Conservation (phyloP, 495 filamentous ascomycete genomes). For the Penicillium turbatum region DNA sequence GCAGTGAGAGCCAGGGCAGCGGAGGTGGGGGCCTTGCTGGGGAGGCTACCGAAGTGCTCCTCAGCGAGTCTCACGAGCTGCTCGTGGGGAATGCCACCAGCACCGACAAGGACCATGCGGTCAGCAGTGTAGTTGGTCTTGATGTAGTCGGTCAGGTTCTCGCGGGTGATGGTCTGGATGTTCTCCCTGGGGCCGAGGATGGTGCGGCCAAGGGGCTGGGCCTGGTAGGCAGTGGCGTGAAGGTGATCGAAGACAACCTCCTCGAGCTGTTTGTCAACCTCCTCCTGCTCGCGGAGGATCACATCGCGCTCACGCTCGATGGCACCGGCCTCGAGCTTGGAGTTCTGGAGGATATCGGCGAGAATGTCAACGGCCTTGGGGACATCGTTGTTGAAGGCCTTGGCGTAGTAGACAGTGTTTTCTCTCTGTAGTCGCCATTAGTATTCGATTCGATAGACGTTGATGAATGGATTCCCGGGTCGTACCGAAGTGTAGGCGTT, state of each 20-base stretch:
- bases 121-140: constrained; percentile 99
- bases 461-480: constrained; percentile 25
- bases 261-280: constrained; percentile 99
- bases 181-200: constrained; percentile 98
- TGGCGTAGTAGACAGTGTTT: constrained; percentile 99
- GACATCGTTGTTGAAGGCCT: constrained; percentile 96
- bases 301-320: constrained; percentile 98
- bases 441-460: constrained; percentile 8
- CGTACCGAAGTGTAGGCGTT: constrained; percentile 99
- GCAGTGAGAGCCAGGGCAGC: constrained; percentile 58
- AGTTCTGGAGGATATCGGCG: constrained; percentile 98
- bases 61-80: constrained; percentile 93
- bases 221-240: constrained; percentile 95
- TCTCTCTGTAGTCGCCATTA: constrained; percentile 65
- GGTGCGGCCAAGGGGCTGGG: constrained; percentile 92
- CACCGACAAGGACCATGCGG: constrained; percentile 96
- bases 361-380: constrained; percentile 96
- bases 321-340: constrained; percentile 84
- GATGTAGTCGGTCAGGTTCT: constrained; percentile 92
- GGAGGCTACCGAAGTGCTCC: constrained; percentile 83
- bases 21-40: constrained; percentile 64
- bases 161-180: constrained; percentile 89
- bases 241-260: constrained; percentile 99
- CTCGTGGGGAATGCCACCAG: constrained; percentile 90
- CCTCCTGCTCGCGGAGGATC: constrained; percentile 97